phyloP scores from a whole-genome alignment of 2,329 filamentous ascomycete species.

The Alternaria sp. region DNA sequence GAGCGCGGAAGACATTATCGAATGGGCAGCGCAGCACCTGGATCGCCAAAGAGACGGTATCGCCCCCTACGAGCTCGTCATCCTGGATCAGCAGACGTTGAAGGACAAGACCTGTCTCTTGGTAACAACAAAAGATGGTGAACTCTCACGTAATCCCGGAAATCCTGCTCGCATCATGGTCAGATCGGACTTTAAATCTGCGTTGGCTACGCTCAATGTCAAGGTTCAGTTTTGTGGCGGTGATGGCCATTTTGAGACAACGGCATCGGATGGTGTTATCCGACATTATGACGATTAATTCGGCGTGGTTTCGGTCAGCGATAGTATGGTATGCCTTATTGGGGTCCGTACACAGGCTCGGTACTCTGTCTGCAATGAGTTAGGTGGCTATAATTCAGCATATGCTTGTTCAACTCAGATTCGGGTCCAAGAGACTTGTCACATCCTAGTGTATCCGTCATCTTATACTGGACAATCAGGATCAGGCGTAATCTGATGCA shows the following conservation, averaged over 20 bases:
- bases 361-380: neutral
- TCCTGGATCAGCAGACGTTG: neutral
- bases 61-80: neutral
- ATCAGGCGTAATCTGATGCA: neutral
- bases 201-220: neutral
- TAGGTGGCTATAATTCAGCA: neutral
- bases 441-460: neutral
- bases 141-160: neutral
- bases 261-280: neutral
- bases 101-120: neutral
- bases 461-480: neutral
- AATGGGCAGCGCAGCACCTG: neutral
- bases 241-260: neutral
- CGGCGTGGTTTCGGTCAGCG: neutral
- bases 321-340: neutral
- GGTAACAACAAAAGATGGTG: neutral
- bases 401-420: neutral
- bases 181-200: neutral
- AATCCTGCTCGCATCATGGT: neutral
- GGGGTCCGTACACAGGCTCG: neutral
- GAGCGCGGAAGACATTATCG: neutral
- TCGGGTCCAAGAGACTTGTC: neutral
- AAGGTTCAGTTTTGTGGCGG: neutral
- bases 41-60: neutral
- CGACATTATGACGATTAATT: neutral